Percentiles rank a stretch among this genome's conserved stretches.
phyloP scores from a whole-genome alignment of 345 rosid genomes.

The Salix purpurea region DNA sequence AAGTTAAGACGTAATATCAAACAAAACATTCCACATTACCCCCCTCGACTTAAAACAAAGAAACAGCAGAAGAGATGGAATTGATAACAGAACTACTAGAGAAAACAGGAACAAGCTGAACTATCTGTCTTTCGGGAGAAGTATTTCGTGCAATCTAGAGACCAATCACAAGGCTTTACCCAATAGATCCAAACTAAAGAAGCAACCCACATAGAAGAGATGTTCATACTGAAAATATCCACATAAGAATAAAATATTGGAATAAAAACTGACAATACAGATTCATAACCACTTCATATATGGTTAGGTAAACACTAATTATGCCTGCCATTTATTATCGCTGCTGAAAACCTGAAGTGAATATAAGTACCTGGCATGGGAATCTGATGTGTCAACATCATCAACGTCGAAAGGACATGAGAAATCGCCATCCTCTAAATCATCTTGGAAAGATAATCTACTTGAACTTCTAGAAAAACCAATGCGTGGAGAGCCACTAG shows the following conservation, averaged over 20 bases:
- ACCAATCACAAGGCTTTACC: background rate
- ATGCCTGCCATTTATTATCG: background rate
- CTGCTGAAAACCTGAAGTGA: background rate
- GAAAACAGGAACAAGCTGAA: background rate
- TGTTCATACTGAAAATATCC: background rate
- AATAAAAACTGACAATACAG: background rate
- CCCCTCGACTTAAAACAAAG: background rate
- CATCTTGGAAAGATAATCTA: slow-evolving; percentile 79
- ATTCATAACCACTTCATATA: background rate
- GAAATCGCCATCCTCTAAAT: slow-evolving; percentile 71
- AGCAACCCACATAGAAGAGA: background rate
- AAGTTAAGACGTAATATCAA: background rate
- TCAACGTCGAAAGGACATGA: slow-evolving; percentile 89
- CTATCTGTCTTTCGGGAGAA: background rate
- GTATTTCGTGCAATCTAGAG: background rate
- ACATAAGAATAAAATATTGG: background rate
- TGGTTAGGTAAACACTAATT: background rate
- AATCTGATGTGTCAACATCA: slow-evolving; percentile 65
- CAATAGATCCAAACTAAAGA: background rate
- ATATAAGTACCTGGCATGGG: slow-evolving; percentile 45
- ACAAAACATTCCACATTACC: background rate
- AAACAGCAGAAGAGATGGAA: background rate
- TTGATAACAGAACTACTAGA: background rate
- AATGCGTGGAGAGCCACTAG: slow-evolving; percentile 73
- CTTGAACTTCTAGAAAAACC: slow-evolving; percentile 86